Conservation (phyloP, 2,329 filamentous ascomycete species). For the Davidsoniella neocaledoniae region DNA sequence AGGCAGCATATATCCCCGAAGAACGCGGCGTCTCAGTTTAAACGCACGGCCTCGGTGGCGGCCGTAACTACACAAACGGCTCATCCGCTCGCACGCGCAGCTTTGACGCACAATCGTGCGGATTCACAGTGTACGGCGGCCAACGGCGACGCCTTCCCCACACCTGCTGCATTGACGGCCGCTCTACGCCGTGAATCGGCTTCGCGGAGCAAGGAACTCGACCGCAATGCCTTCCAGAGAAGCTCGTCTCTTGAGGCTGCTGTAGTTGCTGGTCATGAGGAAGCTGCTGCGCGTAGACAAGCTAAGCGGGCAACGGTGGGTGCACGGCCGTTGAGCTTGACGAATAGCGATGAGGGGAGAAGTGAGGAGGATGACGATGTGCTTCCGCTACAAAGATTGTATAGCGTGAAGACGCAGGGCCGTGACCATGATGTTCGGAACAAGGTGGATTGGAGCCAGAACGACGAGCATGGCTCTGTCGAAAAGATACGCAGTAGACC, state of each 20-base stretch:
- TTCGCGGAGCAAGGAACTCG: neutral
- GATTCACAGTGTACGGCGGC: neutral
- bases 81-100: neutral
- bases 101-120: neutral
- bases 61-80: slow-evolving; percentile 5
- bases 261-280: too few species aligned
- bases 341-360: neutral
- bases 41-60: slow-evolving; percentile 33
- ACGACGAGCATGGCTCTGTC: slow-evolving; percentile 26
- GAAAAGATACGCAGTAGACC: slow-evolving; percentile 10
- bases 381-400: neutral
- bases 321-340: neutral
- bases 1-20: slow-evolving; percentile 29
- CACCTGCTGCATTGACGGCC: neutral
- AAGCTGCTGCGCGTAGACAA: too few species aligned
- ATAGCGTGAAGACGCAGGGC: neutral
- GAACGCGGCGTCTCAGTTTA: slow-evolving; percentile 37
- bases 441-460: slow-evolving; percentile 42
- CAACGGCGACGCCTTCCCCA: neutral
- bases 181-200: neutral
- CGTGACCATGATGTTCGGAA: slow-evolving; percentile 19
- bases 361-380: slow-evolving; percentile 1
- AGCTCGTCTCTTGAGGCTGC: too few species aligned
- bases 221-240: too few species aligned
- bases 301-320: too few species aligned